Base-by-base conservation (phyloP, 208 protist species). In the Herpetomonas tarakana region DNA sequence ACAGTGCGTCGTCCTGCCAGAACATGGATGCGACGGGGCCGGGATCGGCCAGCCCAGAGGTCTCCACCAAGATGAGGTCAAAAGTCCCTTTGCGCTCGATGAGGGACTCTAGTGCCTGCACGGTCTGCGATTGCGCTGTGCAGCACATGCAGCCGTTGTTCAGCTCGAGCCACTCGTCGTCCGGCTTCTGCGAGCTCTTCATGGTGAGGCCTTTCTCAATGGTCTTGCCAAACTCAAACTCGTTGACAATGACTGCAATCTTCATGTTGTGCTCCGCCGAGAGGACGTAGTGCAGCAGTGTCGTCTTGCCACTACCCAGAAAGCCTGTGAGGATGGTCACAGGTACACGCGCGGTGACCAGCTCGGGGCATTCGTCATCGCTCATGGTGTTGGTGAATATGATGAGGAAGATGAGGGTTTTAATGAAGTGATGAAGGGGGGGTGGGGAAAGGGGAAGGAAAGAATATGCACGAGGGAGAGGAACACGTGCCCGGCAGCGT, bases 111-210 rank as follows among this genome's bases (percentile, higher is more conserved):
- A 97, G 78, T 19, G 89, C 88, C 47, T 78, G 66, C 21, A 96
- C 86, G 1, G 89, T 91, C 62, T 95, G 80, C 12, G 82, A 78
- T 61, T 96, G 92, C 4, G 96, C 91, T 1, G 88, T 96, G 80
- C 97, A 98, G 68, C 94, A 98, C 68, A 98, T 92, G 76, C 95
- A 98, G 4, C 97, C 97, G 61, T 98, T 98, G 41, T 86, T 86
- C 39, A 98, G 71, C 77, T 98, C 96, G 18, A 98, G 58, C 87
- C 93, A 98, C 74, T 98, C 94, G 53, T 98, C 92, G 54, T 96
- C 96, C 22, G 80, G 62, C 64, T 97, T 94, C 47, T 96, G 83
- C 2, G 91, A 92, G 62, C 85, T 93, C 44, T 90, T 95, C 27
- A 97, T 57, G 3, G 89, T 84, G 26, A 98, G 62, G n/a, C 83